Evolutionary conservation across 306 rosid genomes (phyloP), one percentile per base, ranked within the genome.

Genomic region (Quercus berberidifolia): DNA sequence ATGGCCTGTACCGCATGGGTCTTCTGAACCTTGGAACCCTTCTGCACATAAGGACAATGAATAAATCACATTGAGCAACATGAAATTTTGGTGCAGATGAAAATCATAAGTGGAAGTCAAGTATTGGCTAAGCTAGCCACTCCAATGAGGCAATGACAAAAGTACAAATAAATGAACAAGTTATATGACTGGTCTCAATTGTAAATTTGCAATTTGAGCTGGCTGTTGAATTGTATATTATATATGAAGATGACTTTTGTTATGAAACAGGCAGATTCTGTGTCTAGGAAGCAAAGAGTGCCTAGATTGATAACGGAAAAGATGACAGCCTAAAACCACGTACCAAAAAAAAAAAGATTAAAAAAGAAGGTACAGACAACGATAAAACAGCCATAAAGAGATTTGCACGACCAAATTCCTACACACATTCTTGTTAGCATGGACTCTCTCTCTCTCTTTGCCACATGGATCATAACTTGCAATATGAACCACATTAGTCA

Each of bases 21-120:
- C 97, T 87, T 86, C 98, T 94, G 87, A 85, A 92, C 92, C 98
- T 89, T 9, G 98, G 97, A 78, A 87, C 87, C 87, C 98, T 91
- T 87, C 98, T 94, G 97, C 91, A 87, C 21, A 65, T 60, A 54
- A 76, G 79, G 67, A 73, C 43, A 12, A 71, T 77, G 54, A 52
- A 52, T 83, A 35, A 72, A 72, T 68, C 65, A 74, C 62, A n/a
- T 13, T 15, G 67, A 19, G 54, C 60, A 55, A 46, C 14, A 59
- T 19, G 18, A 56, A 14, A 38, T 31, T 17, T 23, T 15, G 28
- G 38, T 58, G 63, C 30, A 20, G 6, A n/a, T 18, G 51, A 77
- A 78, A 33, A 57, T 3, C 41, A 35, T 38, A 13, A 4, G 2
- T 25, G 67, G 31, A 60, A 23, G 65, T 49, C 4, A 49, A 23